phyloP scores from a whole-genome alignment of 176 grass and related monocot genomes.

The Rhynchospora tenuis region DNA sequence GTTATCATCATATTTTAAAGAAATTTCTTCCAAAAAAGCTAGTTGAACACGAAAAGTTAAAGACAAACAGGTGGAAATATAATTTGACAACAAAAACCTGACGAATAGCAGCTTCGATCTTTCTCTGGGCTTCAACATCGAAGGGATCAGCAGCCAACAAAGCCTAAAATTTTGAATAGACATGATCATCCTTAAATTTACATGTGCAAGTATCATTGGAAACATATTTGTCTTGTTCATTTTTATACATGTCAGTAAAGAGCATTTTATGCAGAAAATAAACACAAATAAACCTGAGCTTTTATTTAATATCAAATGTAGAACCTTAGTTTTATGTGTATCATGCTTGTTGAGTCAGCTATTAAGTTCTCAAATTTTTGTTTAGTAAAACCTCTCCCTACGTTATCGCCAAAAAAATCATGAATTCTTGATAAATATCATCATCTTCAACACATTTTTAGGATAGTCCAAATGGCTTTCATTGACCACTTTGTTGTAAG shows the following conservation, averaged over 20 bases:
- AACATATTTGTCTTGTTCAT: neutral
- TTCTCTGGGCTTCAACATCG: constrained; percentile 94
- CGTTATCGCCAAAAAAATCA: neutral
- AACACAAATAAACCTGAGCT: neutral
- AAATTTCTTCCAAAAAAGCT: constrained; percentile 1
- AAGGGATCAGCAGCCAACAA: constrained; percentile 91
- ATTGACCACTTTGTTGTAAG: neutral
- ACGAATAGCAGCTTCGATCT: constrained; percentile 96
- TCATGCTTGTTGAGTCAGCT: neutral
- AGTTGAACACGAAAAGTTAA: constrained; percentile 4
- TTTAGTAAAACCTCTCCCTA: neutral
- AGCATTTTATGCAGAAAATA: neutral
- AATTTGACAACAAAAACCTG: constrained; percentile 45
- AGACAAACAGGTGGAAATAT: constrained; percentile 8
- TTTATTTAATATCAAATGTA: neutral
- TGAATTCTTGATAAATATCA: neutral
- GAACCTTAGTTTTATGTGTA: neutral
- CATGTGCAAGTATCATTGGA: neutral
- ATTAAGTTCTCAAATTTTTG: neutral
- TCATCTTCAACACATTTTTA: neutral
- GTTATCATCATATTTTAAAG: constrained; percentile 22
- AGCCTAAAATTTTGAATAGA: constrained; percentile 40
- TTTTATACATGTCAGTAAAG: neutral
- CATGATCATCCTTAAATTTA: neutral
- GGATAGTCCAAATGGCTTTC: neutral